Evolutionary conservation across 106 monocot species (phyloP), one percentile per base, ranked within the genome.

Genomic region (Phalaenopsis aphrodite): DNA sequence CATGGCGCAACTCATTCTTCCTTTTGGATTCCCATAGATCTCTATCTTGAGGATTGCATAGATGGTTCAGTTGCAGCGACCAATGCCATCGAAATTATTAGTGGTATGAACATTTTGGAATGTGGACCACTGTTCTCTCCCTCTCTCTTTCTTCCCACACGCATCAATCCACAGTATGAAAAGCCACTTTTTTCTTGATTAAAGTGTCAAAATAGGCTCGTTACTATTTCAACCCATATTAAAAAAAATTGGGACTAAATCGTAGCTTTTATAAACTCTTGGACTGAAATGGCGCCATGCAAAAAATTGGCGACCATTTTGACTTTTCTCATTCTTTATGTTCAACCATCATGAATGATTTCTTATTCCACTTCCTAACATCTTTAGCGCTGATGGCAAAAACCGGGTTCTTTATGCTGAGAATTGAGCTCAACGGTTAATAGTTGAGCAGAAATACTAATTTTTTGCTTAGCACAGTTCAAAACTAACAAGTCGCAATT

Each of bases 11-110:
- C 82, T 71, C 80, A 46, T 81, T 89, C 92, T 77, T 77, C 92
- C 58, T 69, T 89, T 3, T 99, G 98, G 98, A 92, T 99, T 65
- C 92, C 98, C 55, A 79, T 99, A 58, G 98, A 99, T 85, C 81
- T 99, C 38, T 99, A 92, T 86, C 94, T 99, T 52, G 98, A 99
- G 80, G 94, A 99, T 79, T 87, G 88, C 75, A 86, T 94, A 37
- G 98, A 94, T 89, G 88, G 83, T 5, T 89, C 94, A 64, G 89
- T 99, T 84, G 90, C 94, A 45, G 88, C 98, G 11, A 91, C 92
- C 76, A 92, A 86, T 91, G 92, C 98, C 30, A 88, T 94, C 65
- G 92, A 99, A 89, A 87, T 89, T 80, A 82, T 99, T 76, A 94
- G 89, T 77, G 89, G 98, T 99, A 88, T 65, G 37, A 4, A 77